Conservation (phyloP, 192 early-diverging fungal genomes). For the Allomyces javanicus region DNA sequence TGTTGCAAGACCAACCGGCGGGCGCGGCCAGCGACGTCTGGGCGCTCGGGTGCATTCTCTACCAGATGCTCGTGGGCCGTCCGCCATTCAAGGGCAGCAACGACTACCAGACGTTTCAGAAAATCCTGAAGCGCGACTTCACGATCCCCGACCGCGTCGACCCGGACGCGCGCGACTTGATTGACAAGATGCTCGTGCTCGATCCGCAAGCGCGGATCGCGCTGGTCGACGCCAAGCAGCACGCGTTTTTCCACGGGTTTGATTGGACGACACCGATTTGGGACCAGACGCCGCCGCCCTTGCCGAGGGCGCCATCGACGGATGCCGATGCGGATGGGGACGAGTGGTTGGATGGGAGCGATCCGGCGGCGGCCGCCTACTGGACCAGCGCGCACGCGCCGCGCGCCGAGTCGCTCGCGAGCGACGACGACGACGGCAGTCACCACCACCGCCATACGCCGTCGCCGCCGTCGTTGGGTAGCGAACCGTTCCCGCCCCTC, state of each 20-base stretch:
- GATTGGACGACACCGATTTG: slow-evolving; percentile 40
- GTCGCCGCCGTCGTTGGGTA: slow-evolving; percentile 11
- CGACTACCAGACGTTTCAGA: slow-evolving; percentile 95
- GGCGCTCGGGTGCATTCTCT: slow-evolving; percentile 80
- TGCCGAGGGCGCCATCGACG: slow-evolving; percentile 7
- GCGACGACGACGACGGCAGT: background rate
- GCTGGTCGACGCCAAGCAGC: slow-evolving; percentile 41
- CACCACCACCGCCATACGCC: background rate
- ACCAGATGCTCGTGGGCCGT: slow-evolving; percentile 66
- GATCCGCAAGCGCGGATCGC: slow-evolving; percentile 28
- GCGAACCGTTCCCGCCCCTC: slow-evolving; percentile 5
- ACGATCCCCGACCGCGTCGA: slow-evolving; percentile 56
- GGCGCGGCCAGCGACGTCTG: slow-evolving; percentile 60
- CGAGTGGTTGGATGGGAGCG: background rate
- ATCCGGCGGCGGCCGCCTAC: background rate
- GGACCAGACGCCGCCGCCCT: slow-evolving; percentile 23
- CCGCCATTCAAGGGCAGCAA: slow-evolving; percentile 89
- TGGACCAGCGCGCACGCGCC: background rate
- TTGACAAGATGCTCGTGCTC: slow-evolving; percentile 52
- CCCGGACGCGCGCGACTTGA: slow-evolving; percentile 46
- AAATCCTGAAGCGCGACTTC: slow-evolving; percentile 76
- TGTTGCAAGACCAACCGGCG: slow-evolving; percentile 70
- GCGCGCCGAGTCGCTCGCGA: background rate
- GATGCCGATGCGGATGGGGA: background rate
- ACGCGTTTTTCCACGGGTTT: slow-evolving; percentile 67